Evolutionary conservation across 495 filamentous ascomycete species (phyloP), one percentile per base, ranked within the genome.

Genomic region (Neurospora hispaniola): DNA sequence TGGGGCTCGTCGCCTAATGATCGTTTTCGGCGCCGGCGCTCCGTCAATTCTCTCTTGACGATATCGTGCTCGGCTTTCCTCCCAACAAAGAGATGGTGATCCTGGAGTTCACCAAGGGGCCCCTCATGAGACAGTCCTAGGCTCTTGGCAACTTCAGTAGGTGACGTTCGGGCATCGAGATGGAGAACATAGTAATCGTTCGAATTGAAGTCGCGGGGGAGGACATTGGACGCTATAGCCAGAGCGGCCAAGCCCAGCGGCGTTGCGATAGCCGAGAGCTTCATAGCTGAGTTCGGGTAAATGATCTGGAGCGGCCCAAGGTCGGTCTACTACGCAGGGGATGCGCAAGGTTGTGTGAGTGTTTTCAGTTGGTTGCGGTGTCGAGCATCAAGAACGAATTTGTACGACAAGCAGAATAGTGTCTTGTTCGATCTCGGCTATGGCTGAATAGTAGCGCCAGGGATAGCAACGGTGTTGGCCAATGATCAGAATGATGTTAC

Each of bases 111-210:
- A 40, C 94, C 94, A 42, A 98, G 85, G 27, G 86, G 86, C 31
- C 96, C 96, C 79, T 98, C 96, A 79, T 97, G 90, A 48, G 88
- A 85, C 41, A 97, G 86, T 35, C 92, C 93, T 40, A 99, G 83
- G 20, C 87, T 84, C 20, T 85, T 81, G 16, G 96, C 93, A 71
- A 98, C 84, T n/a, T 91, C 83, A 41, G 86, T 80, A 35, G 96
- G 96, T 4, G 88, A 85, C 31, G 85, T 85, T 54, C 86, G 82
- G 16, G 87, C 82, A 59, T 89, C 89, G 73, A 98, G 89, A 74
- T 96, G 92, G 69, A 98, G 85, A 69, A 94, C 94, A 80, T 97
- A 97, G 82, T 94, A 97, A 78, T 98, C 93, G 82, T 91, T 90
- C 7, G 89, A 86, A 12, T 91, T 88, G 80, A 90, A 90, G 75